Percentiles rank a stretch among this genome's conserved stretches.
Conservation (phyloP, 2,329 filamentous ascomycete species). For the Alternaria infectoria region DNA sequence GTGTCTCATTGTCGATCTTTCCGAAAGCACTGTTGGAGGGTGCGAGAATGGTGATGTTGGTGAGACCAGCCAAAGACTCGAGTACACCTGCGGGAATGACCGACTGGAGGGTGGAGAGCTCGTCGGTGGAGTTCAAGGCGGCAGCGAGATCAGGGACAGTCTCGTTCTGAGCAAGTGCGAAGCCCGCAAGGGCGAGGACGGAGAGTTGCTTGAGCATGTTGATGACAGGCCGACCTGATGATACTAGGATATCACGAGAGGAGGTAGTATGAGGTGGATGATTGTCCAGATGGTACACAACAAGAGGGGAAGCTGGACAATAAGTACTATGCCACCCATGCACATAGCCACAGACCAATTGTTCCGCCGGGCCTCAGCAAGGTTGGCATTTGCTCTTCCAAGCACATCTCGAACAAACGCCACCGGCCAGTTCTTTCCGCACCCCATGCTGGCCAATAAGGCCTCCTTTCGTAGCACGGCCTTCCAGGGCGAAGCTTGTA, state of each 20-base stretch:
- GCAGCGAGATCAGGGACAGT: slow-evolving; percentile 22
- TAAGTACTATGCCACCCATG: slow-evolving; percentile 21
- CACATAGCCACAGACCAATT: slow-evolving; percentile 8
- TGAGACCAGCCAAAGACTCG: slow-evolving; percentile 44
- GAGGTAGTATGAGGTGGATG: background rate
- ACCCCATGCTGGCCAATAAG: slow-evolving; percentile 22
- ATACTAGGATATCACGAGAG: background rate
- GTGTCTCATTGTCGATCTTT: slow-evolving; percentile 47
- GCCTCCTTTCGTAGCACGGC: slow-evolving; percentile 18
- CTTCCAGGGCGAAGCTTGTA: slow-evolving; percentile 18
- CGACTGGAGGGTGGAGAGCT: slow-evolving; percentile 41
- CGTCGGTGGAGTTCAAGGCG: slow-evolving; percentile 22
- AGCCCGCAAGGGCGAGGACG: slow-evolving; percentile 44
- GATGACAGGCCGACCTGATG: background rate
- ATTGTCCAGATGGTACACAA: background rate
- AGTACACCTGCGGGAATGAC: slow-evolving; percentile 50
- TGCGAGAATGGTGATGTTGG: slow-evolving; percentile 65
- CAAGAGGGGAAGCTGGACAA: slow-evolving; percentile 18
- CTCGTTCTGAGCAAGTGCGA: slow-evolving; percentile 38
- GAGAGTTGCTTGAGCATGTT: slow-evolving; percentile 51
- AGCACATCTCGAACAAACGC: slow-evolving; percentile 12
- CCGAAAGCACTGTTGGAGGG: slow-evolving; percentile 61
- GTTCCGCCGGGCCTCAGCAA: background rate
- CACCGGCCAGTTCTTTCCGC: slow-evolving; percentile 12
- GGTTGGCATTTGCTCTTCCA: slow-evolving; percentile 19